These are phyloP conservation scores for Peronosclerospora sorghi DNA, from an alignment of 352 stramenopile species.

Conservation along the genomic window DNA sequence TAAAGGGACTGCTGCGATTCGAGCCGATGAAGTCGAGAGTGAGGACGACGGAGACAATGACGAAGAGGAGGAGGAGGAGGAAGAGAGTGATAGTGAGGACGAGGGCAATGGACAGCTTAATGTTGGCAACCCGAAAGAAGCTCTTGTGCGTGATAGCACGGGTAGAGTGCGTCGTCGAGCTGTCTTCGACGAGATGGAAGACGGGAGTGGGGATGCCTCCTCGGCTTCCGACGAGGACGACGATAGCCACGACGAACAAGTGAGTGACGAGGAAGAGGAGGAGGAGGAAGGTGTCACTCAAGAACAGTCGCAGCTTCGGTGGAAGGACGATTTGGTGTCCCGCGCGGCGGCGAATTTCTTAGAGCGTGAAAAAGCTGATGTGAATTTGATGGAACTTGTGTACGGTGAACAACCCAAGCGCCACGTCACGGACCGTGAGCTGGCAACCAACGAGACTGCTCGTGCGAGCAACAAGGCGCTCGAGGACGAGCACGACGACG, in stretches of 20 bases:
- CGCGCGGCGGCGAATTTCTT: slow-evolving; percentile 79
- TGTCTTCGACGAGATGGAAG: slow-evolving; percentile 61
- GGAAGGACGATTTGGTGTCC: slow-evolving; percentile 82
- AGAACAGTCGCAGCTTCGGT: slow-evolving; percentile 63
- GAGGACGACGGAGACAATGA: slow-evolving; percentile 44
- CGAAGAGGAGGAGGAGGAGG: slow-evolving; percentile 32
- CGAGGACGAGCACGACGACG: slow-evolving; percentile 33
- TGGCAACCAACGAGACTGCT: slow-evolving; percentile 43
- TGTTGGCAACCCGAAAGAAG: slow-evolving; percentile 52
- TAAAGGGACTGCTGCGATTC: slow-evolving; percentile 84
- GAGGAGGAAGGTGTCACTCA: slow-evolving; percentile 33
- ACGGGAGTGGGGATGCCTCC: slow-evolving; percentile 7
- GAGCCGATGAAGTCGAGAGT: slow-evolving; percentile 68
- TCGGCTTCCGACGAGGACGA: slow-evolving; percentile 35
- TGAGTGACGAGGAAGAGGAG: slow-evolving; percentile 31
- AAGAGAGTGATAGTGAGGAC: slow-evolving; percentile 35
- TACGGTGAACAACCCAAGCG: slow-evolving; percentile 81
- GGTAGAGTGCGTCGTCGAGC: slow-evolving; percentile 68
- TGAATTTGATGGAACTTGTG: slow-evolving; percentile 88
- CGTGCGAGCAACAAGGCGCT: slow-evolving; percentile 19
- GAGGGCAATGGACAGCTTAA: slow-evolving; percentile 31
- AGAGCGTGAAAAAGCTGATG: slow-evolving; percentile 63
- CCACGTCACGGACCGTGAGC: slow-evolving; percentile 65
- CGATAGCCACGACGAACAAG: slow-evolving; percentile 29
- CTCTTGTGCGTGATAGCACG: slow-evolving; percentile 51